Conservation (phyloP, 148 eudicot genomes). For the Vaccinium corymbosum region DNA sequence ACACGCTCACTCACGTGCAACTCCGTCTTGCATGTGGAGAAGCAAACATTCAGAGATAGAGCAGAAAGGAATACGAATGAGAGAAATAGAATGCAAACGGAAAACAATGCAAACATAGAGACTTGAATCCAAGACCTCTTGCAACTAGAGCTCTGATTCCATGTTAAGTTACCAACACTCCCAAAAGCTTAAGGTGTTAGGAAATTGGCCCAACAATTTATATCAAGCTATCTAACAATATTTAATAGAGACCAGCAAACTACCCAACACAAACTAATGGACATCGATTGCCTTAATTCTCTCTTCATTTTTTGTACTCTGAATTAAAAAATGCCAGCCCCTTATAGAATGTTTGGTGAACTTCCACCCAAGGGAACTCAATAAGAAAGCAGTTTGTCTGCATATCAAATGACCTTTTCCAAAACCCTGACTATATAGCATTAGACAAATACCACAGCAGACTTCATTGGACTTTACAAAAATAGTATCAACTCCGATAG, state of each 20-base stretch:
- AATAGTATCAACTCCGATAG: not conserved
- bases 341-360: not conserved
- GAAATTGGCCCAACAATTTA: too few relatives aligned
- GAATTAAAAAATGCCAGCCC: not conserved
- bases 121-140: too few relatives aligned
- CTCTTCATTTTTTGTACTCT: not conserved
- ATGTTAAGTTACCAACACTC: too few relatives aligned
- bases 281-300: not conserved
- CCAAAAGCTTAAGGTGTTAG: too few relatives aligned
- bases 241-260: not conserved
- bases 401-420: not conserved
- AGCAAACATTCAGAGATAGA: too few relatives aligned
- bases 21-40: too few relatives aligned
- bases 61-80: too few relatives aligned
- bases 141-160: too few relatives aligned
- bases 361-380: not conserved
- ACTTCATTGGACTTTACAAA: not conserved
- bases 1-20: too few relatives aligned
- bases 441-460: not conserved
- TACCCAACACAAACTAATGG: not conserved
- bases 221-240: not conserved
- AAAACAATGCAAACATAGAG: too few relatives aligned
- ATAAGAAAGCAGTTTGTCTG: not conserved
- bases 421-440: not conserved
- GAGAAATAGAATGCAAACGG: too few relatives aligned